These are phyloP conservation scores for Lodderomyces parapsilosis DNA, from an alignment of 1,139 yeast species.

Conservation along the genomic window DNA sequence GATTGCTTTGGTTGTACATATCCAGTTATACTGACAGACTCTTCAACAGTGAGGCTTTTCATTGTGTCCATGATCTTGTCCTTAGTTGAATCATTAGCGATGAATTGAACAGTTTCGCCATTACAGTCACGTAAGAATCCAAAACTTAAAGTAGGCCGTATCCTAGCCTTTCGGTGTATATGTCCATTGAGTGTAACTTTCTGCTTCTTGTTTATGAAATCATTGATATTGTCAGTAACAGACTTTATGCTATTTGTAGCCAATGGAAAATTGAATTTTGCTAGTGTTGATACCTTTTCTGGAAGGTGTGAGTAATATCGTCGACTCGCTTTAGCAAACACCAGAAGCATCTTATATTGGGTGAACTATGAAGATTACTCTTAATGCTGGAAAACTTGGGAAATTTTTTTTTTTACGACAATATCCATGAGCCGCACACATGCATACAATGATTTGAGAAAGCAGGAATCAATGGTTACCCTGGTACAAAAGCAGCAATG, in stretches of 20 bases:
- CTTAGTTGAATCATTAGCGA: slow-evolving; percentile 37
- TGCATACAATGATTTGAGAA: no score
- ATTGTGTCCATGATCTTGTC: slow-evolving; percentile 40
- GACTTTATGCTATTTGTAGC: slow-evolving; percentile 32
- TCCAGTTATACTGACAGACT: slow-evolving; percentile 74
- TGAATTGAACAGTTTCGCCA: slow-evolving; percentile 68
- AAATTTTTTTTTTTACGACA: not conserved
- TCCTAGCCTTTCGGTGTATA: slow-evolving; percentile 69
- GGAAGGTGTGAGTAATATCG: slow-evolving; percentile 20
- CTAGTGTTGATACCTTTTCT: slow-evolving; percentile 21
- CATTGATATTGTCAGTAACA: slow-evolving; percentile 12
- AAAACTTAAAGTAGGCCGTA: slow-evolving; percentile 51
- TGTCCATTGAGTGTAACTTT: slow-evolving; percentile 68
- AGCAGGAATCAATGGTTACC: no score
- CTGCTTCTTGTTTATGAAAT: slow-evolving; percentile 15
- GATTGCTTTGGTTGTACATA: slow-evolving; percentile 33
- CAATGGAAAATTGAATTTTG: slow-evolving; percentile 38
- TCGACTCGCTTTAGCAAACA: not conserved
- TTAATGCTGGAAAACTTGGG: not conserved
- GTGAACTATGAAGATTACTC: no score
- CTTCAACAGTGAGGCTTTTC: slow-evolving; percentile 59
- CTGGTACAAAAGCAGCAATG: no score
- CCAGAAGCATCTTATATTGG: not conserved
- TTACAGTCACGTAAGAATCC: slow-evolving; percentile 70
- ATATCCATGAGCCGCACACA: no score